Evolutionary conservation across 129 eudicot genomes (phyloP), one percentile per base, ranked within the genome.

Genomic region (Flaveria linearis): DNA sequence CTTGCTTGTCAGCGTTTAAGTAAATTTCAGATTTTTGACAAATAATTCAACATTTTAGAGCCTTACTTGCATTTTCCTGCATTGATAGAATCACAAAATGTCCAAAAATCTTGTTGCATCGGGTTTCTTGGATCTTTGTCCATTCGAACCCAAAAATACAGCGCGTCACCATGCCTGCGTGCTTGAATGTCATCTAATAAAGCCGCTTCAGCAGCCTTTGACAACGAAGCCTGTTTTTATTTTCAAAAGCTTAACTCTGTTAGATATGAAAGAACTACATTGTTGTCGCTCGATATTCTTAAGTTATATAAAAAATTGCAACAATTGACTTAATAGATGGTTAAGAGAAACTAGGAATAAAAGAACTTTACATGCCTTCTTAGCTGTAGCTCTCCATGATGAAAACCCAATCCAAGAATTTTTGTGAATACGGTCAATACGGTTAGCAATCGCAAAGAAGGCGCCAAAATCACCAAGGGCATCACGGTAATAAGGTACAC

Each of bases 11-110:
- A 57, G 10, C 9, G 5, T 20, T 30, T 46, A 63, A 42, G 11
- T n/a, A 33, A 6, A 39, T 16, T 7, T 39, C 0, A n/a, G 51
- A 66, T 26, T 17, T 16, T 39, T 17, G 15, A 33, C 23, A 22
- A 28, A 50, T 33, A 76, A 3, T 68, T 13, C 55, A 53, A 23
- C 30, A 16, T 25, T 15, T 76, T 67, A 42, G 58, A 65, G 63
- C 45, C 97, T 93, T 89, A 91, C 99, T 76, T 89, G 90, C 99
- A 95, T 86, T 91, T 95, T 62, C 99, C 99, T 23, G 99, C 99
- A 65, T 95, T 95, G 57, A 95, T 78, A 47, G 99, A 80, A 85
- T 95, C 99, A 83, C 99, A 95, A 77, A 95, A 95, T 72, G 99
- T 85, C 99, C 99, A 95, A 80, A 95, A 91, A 83, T 95, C 96